These are phyloP conservation scores for Coemansia brasiliensis DNA, from an alignment of 192 early-diverging fungal species.

Conservation along the genomic window DNA sequence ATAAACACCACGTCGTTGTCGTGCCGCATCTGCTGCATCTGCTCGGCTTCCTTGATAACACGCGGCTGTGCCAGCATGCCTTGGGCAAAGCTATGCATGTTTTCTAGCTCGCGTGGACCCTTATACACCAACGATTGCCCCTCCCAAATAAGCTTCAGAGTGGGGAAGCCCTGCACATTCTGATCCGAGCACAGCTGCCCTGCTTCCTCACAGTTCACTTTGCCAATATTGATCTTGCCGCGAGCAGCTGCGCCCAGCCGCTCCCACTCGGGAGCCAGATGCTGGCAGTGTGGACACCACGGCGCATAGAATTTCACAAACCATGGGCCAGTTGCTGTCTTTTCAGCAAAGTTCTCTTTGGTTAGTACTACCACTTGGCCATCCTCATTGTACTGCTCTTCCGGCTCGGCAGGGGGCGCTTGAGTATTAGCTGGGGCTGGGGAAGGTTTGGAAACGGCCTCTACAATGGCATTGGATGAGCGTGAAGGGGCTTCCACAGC, in stretches of 20 bases:
- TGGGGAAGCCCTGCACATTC: slow-evolving; percentile 82
- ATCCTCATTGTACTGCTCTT: slow-evolving; percentile 45
- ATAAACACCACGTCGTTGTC: slow-evolving; percentile 61
- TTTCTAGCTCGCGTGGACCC: slow-evolving; percentile 56
- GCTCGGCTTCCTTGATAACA: slow-evolving; percentile 36
- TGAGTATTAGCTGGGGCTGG: too few relatives aligned
- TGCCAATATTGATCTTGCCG: slow-evolving; percentile 76
- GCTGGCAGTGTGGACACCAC: slow-evolving; percentile 87
- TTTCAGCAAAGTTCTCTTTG: slow-evolving; percentile 54
- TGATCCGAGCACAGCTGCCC: slow-evolving; percentile 62
- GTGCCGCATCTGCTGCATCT: slow-evolving; percentile 33
- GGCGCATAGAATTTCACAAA: slow-evolving; percentile 89
- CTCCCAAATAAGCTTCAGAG: slow-evolving; percentile 69
- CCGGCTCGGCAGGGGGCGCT: not conserved
- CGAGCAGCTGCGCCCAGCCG: slow-evolving; percentile 63
- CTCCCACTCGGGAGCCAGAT: slow-evolving; percentile 77
- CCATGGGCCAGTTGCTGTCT: slow-evolving; percentile 68
- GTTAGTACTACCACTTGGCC: slow-evolving; percentile 64
- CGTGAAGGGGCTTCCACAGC: not conserved
- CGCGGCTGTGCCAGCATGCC: slow-evolving; percentile 43
- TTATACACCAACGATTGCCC: slow-evolving; percentile 43
- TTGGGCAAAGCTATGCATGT: slow-evolving; percentile 59
- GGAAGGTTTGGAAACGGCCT: not conserved
- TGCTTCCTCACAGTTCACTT: slow-evolving; percentile 80
- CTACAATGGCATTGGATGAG: not conserved